These are phyloP conservation scores for Orbilia blumenaviensis DNA, from an alignment of 2,329 filamentous ascomycete species.

Conservation along the genomic window DNA sequence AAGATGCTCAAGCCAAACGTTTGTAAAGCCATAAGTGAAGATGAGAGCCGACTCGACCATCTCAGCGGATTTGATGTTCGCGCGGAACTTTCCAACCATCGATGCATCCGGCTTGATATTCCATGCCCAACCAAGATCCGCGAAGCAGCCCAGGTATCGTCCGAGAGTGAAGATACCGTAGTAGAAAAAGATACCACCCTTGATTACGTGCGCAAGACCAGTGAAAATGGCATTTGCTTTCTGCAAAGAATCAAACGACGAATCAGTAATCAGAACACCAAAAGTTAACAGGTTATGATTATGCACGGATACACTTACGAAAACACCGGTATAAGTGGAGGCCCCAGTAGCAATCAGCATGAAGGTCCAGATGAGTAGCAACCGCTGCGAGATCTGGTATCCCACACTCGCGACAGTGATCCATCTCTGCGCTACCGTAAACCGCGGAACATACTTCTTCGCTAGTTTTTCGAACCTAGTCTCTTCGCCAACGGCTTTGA, in stretches of 20 bases:
- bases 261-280: not conserved
- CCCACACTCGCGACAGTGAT: slow-evolving; percentile 64
- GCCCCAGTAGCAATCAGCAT: slow-evolving; percentile 76
- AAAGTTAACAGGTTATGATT: not conserved
- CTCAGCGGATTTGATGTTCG: slow-evolving; percentile 76
- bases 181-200: slow-evolving; percentile 94
- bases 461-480: slow-evolving; percentile 34
- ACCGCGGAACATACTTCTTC: slow-evolving; percentile 42
- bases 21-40: slow-evolving; percentile 76
- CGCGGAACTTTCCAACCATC: slow-evolving; percentile 71
- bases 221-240: slow-evolving; percentile 77
- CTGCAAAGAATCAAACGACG: slow-evolving; percentile 61
- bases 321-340: slow-evolving; percentile 81
- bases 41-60: slow-evolving; percentile 91
- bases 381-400: slow-evolving; percentile 77
- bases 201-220: slow-evolving; percentile 90
- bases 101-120: slow-evolving; percentile 73
- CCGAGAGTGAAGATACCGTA: slow-evolving; percentile 86
- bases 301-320: slow-evolving; percentile 69
- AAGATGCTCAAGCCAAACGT: slow-evolving; percentile 92
- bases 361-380: slow-evolving; percentile 81
- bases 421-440: slow-evolving; percentile 34
- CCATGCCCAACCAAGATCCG: slow-evolving; percentile 85
- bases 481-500: slow-evolving; percentile 34
- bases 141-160: slow-evolving; percentile 88